Evolutionary conservation across 441 rosid species (phyloP), one percentile per base, ranked within the genome.

Genomic region (Gossypium lobatum): DNA sequence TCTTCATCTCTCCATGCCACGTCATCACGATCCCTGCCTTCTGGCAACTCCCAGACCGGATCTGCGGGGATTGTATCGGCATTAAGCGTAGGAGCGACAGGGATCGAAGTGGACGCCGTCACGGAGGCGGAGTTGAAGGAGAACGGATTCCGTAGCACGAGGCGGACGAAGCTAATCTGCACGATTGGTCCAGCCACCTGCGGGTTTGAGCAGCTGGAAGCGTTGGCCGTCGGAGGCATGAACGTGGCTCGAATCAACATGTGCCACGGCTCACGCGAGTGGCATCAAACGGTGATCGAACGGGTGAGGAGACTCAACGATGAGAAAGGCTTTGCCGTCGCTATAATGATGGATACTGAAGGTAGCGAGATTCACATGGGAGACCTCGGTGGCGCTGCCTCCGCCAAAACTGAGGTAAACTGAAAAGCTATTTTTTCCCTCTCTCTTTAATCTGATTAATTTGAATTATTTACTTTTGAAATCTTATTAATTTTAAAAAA

Each of bases 351-450:
- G 98, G 99, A 96, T 65, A 96, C 99, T 42, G 99, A 95, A 85
- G 99, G 99, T 21, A 95, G 99, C 74, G 98, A 95, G 89, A 95
- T 95, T 81, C 99, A 92, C 75, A 93, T 95, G 98, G 98, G 92
- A 16, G 99, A 95, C 77, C 88, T 93, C 4, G 97, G 97, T 21
- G 97, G 97, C 4, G 96, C 87, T 71, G 66, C 98, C 54, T 90
- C 99, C 2, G 91, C 79, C 45, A 95, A 91, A 83, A 85, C 99
- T 37, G 99, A 95, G 97, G 99, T 55, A 20, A 48, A 48, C 53
- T 48, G 16, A 48, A 11, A 11, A 0, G 17, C 53, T 11, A 37
- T 37, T 37, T 37, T 37, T 37, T 37, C 42, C 42, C 42, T 37
- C 42, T 34, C 39, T 37, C 42, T 6, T 37, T 37, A 37, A 37